Base-by-base conservation (phyloP, 2,329 filamentous ascomycete genomes). In the Colletotrichum karsti region DNA sequence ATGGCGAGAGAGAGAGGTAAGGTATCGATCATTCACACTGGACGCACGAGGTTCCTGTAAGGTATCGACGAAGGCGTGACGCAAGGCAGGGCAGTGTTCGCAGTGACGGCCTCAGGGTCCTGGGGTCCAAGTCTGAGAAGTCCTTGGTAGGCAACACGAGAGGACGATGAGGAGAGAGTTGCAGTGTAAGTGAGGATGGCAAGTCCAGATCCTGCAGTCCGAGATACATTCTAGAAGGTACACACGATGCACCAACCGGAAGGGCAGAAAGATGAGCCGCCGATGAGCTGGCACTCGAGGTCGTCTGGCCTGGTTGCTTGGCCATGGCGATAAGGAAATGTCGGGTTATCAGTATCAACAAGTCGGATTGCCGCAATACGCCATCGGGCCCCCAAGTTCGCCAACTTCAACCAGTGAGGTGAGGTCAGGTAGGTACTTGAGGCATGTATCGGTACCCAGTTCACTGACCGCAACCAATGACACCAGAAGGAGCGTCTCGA, bases 1-100 rank as follows among this genome's bases (percentile, higher is more conserved):
- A 35, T 37, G 37, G n/a, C 20, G 6, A 33, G 53, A 54, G 30
- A 41, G 18, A 39, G 33, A 54, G n/a, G 46, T 68, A 58, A 68
- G 65, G 65, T 63, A 68, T 53, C 65, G 42, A 63, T 46, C 60
- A 68, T 24, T n/a, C n/a, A n/a, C n/a, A n/a, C n/a, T n/a, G n/a
- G 44, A 28, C 51, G 30, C 35, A 39, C 13, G 50, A 53, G 50
- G 50, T 37, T 33, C 28, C 50, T 37, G 50, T 50, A 33, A 44
- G 22, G 35, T 62, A 33, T 54, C 57, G 28, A 62, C 15, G 51
- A 41, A 39, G 20, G 35, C 22, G 51, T 22, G 30, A 55, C 24
- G 35, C 20, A 33, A 37, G 4, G 51, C 4, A 35, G 39, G 28
- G 28, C 13, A 37, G 28, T 37, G 33, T 50, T 59, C 20, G 12